Percentiles rank a stretch among this genome's conserved stretches.
Evolutionary conservation across 1,139 yeast genomes (phyloP).

Genomic region (Entelexis sorbosivorans): DNA sequence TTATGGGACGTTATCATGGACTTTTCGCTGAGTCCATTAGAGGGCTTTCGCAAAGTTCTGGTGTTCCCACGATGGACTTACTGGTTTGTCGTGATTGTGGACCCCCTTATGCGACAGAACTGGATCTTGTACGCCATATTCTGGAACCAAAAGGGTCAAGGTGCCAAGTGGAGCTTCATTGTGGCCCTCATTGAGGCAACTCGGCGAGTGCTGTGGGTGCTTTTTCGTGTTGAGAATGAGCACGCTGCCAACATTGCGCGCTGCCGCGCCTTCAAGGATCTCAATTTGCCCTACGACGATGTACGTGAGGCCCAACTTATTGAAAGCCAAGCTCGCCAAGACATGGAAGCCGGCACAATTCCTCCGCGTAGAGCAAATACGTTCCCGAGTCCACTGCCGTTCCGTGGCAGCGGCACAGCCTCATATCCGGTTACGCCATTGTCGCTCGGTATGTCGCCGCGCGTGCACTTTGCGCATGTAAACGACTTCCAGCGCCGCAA

Average conservation of each 20-base stretch:
- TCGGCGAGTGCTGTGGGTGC: conserved; percentile 78
- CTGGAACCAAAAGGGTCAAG: conserved; percentile 67
- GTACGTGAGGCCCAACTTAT: conserved; percentile 22
- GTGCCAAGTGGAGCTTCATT: conserved; percentile 78
- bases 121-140: conserved; percentile 78
- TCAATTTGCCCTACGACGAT: conserved; percentile 69
- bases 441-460: conserved; percentile 7
- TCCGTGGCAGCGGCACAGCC: neutral
- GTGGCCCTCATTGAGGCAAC: conserved; percentile 72
- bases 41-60: conserved; percentile 57
- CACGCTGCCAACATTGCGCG: conserved; percentile 80
- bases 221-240: conserved; percentile 90
- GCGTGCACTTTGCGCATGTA: conserved; percentile 14
- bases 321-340: neutral
- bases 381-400: neutral
- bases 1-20: conserved; percentile 93
- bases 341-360: neutral
- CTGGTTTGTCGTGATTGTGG: conserved; percentile 61
- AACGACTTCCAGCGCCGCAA: conserved; percentile 15
- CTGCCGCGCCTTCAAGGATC: conserved; percentile 76
- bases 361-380: neutral
- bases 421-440: neutral
- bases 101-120: conserved; percentile 68
- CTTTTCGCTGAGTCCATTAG: conserved; percentile 69
- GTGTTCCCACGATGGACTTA: conserved; percentile 50